Evolutionary conservation across 2,329 filamentous ascomycete species (phyloP), one percentile per base, ranked within the genome.

Genomic region (Penicillium aurantiogriseum): DNA sequence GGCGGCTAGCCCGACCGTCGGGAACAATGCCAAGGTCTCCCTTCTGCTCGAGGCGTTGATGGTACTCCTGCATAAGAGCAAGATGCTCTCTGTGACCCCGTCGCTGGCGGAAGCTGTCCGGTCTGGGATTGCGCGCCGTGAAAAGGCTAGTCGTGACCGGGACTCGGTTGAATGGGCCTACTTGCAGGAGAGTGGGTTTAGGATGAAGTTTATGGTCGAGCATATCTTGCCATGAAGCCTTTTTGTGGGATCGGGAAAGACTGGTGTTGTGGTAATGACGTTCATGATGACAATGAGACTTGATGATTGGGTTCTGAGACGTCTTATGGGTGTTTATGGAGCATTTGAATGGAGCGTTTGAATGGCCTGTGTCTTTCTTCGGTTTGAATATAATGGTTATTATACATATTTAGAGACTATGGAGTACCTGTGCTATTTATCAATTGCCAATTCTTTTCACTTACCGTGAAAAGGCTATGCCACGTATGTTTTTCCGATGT

Each of bases 1-100:
- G 0, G 88, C 90, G 1, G 86, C 84, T 57, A 85, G 81, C 0
- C 77, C 82, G 15, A 80, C 79, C 7, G 72, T 82, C 0, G 81
- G 84, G 21, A 88, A 91, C 61, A 92, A 94, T 64, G 86, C 87
- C 29, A 89, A 89, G 70, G 79, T 92, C 38, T 87, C 87, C 2
- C 74, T 92, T 10, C 72, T 89, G 31, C 76, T 91, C 0, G 90
- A 93, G 74, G 80, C 80, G 2, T 73, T 91, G 49, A 67, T 90
- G 31, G 80, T 86, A 45, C 74, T 86, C 7, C 72, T 86, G 29
- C 75, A 71, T 13, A 69, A 67, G 15, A 67, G 68, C 33, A 69
- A 71, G 2, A 63, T 70, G 64, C 42, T 77, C 69, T 59, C 58
- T 23, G 51, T 74, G 60, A 75, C 66, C 4, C 66, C 67, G 1